phyloP scores from a whole-genome alignment of 331 rosid species.

The Saraca asoca region DNA sequence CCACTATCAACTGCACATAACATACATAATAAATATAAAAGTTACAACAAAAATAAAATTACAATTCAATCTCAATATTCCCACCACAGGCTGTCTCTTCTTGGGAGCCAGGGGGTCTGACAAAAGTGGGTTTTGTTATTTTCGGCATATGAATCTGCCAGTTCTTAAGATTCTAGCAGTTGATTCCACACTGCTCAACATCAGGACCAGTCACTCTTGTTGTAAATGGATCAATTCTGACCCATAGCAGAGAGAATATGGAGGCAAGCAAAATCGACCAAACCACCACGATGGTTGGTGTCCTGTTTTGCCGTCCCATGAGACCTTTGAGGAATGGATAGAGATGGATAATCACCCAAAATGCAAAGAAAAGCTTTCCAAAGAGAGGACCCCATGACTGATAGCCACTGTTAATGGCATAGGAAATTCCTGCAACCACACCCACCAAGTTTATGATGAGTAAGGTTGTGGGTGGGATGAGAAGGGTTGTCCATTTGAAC shows the following conservation, averaged over 20 bases:
- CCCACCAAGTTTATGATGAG: conserved; percentile 85
- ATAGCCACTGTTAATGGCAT: conserved; percentile 85
- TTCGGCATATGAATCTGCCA: too few species aligned
- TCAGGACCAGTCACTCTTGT: too few species aligned
- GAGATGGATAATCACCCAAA: conserved; percentile 90
- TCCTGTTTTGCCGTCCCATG: conserved; percentile 90
- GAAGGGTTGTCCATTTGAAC: conserved; percentile 88
- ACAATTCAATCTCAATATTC: too few species aligned
- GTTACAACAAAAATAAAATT: too few species aligned
- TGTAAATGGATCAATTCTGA: conserved; percentile 86
- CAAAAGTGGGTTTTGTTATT: too few species aligned
- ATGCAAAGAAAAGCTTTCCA: conserved; percentile 83
- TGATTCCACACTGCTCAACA: too few species aligned
- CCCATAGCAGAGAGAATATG: conserved; percentile 89
- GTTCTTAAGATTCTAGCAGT: too few species aligned
- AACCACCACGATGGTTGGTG: conserved; percentile 85
- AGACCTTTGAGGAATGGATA: conserved; percentile 96
- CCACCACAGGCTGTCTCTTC: too few species aligned
- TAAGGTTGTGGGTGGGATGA: conserved; percentile 86
- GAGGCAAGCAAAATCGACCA: conserved; percentile 84
- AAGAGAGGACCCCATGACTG: conserved; percentile 85
- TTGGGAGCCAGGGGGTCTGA: too few species aligned
- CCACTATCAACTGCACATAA: too few species aligned
- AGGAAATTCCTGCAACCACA: conserved; percentile 88
- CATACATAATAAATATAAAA: too few species aligned